A percentile compares a stretch with the other conserved stretches of the same genome.
Evolutionary conservation across 2,329 filamentous ascomycete species (phyloP).

Genomic region (Botrytis medusae): DNA sequence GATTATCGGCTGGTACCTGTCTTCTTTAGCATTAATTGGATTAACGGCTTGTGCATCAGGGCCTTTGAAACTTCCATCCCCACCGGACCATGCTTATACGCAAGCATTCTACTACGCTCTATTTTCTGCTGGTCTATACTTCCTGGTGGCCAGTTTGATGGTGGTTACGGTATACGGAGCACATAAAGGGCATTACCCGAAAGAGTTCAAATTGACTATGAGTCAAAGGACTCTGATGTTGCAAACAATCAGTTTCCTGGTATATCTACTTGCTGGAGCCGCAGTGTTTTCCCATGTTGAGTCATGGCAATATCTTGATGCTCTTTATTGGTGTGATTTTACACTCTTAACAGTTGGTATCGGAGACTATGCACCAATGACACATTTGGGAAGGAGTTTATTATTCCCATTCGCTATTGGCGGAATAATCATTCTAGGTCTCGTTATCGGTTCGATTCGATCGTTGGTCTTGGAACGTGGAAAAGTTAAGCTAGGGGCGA

Average conservation of each 20-base stretch:
- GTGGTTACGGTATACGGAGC: conserved; percentile 79
- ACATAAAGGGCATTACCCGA: conserved; percentile 65
- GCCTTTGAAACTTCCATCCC: conserved; percentile 49
- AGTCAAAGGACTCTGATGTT: conserved; percentile 86
- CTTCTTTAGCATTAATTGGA: conserved; percentile 63
- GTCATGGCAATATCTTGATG: conserved; percentile 73
- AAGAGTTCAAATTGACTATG: conserved; percentile 75
- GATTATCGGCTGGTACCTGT: conserved; percentile 73
- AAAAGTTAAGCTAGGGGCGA: conserved; percentile 52
- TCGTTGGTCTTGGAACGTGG: conserved; percentile 61
- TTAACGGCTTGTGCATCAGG: conserved; percentile 66
- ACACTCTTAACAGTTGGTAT: conserved; percentile 65
- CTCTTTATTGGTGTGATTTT: conserved; percentile 76
- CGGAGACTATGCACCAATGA: conserved; percentile 53
- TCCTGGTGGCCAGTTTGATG: conserved; percentile 73
- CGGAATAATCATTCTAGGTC: conserved; percentile 80
- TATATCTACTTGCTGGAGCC: conserved; percentile 77
- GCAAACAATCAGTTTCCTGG: conserved; percentile 82
- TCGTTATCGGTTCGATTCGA: conserved; percentile 78
- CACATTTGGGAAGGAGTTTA: conserved; percentile 63
- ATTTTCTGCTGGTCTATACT: conserved; percentile 74
- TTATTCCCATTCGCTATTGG: conserved; percentile 81
- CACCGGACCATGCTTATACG: conserved; percentile 62
- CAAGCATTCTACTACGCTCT: conserved; percentile 88
- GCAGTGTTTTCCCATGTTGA: conserved; percentile 73